phyloP scores from a whole-genome alignment of 1,139 yeast species.

The Blastobotrys capitulatus region DNA sequence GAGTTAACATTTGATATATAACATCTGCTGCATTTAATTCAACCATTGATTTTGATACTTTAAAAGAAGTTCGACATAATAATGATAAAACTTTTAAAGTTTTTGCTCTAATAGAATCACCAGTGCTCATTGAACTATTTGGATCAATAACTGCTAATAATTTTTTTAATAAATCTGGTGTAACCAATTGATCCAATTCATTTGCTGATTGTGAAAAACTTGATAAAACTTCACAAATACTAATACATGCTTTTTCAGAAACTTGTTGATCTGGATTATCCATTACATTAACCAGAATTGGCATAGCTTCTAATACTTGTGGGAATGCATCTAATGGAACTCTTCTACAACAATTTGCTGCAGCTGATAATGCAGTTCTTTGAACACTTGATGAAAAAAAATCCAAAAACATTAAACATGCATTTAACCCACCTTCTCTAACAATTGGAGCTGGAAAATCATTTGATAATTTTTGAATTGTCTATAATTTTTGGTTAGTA shows the following conservation, averaged over 20 bases:
- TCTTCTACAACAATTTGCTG: slow-evolving; percentile 65
- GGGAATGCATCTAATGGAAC: slow-evolving; percentile 43
- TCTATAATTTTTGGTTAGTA: slow-evolving; percentile 18
- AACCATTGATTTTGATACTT: slow-evolving; percentile 25
- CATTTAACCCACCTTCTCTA: slow-evolving; percentile 53
- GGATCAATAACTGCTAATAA: slow-evolving; percentile 24
- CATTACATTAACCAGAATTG: slow-evolving; percentile 57
- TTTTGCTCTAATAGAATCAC: slow-evolving; percentile 22
- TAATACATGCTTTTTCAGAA: slow-evolving; percentile 64
- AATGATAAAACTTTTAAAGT: slow-evolving; percentile 37
- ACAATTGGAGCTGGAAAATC: slow-evolving; percentile 35
- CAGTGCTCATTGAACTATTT: slow-evolving; percentile 17
- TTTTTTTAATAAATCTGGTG: slow-evolving; percentile 23
- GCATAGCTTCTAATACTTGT: slow-evolving; percentile 53
- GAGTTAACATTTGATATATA: slow-evolving; percentile 33
- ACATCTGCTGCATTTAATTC: slow-evolving; percentile 27
- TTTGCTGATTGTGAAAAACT: slow-evolving; percentile 46
- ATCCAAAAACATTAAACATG: slow-evolving; percentile 72
- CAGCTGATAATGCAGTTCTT: slow-evolving; percentile 70
- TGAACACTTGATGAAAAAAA: slow-evolving; percentile 90
- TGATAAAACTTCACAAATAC: slow-evolving; percentile 56
- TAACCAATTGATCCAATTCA: slow-evolving; percentile 43
- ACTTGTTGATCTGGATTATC: slow-evolving; percentile 57
- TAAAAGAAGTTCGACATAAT: slow-evolving; percentile 39
- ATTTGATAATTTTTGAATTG: slow-evolving; percentile 35